These are phyloP conservation scores for Prunus padus DNA, from an alignment of 306 rosid species.

Conservation along the genomic window DNA sequence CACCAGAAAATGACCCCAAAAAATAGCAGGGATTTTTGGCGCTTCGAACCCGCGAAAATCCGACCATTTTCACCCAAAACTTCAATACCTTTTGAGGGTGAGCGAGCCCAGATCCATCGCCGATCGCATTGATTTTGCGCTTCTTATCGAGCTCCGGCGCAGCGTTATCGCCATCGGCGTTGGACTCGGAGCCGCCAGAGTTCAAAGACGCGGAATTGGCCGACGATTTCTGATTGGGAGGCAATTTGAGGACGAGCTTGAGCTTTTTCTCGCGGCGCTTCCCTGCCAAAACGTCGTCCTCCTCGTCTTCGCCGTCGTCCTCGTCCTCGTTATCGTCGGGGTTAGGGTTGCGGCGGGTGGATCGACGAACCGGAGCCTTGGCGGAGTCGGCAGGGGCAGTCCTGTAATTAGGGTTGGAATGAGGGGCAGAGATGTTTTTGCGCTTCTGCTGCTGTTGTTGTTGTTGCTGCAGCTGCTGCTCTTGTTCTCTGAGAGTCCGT, in stretches of 20 bases:
- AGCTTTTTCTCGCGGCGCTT: slow-evolving; percentile 62
- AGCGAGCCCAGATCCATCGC: slow-evolving; percentile 42
- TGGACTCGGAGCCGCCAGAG: slow-evolving; percentile 49
- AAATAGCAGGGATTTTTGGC: slow-evolving; percentile 6
- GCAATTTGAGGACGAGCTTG: slow-evolving; percentile 51
- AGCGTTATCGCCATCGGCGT: slow-evolving; percentile 39
- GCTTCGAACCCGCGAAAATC: slow-evolving; percentile 24
- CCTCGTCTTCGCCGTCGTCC: slow-evolving; percentile 21
- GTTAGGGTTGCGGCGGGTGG: slow-evolving; percentile 66
- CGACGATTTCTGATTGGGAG: slow-evolving; percentile 45
- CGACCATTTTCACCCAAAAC: slow-evolving; percentile 1
- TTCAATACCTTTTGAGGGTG: slow-evolving; percentile 40
- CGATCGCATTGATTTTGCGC: slow-evolving; percentile 47
- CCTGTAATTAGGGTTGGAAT: slow-evolving; percentile 40
- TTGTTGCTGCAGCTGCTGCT: slow-evolving; percentile 19
- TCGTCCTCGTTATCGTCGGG: slow-evolving; percentile 33
- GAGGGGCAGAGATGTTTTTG: slow-evolving; percentile 30
- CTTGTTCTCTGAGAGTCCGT: slow-evolving; percentile 50
- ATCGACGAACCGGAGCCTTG: slow-evolving; percentile 40
- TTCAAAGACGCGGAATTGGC: slow-evolving; percentile 40
- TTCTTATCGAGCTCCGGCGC: slow-evolving; percentile 35
- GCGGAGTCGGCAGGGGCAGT: slow-evolving; percentile 26
- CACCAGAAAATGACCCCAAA: slow-evolving; percentile 8
- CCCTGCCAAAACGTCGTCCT: slow-evolving; percentile 25
- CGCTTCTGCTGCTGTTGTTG: slow-evolving; percentile 22